A percentile compares a stretch with the other conserved stretches of the same genome.
Evolutionary conservation across 2,329 filamentous ascomycete genomes (phyloP).

Genomic region (Sarocladiaceae sp.): DNA sequence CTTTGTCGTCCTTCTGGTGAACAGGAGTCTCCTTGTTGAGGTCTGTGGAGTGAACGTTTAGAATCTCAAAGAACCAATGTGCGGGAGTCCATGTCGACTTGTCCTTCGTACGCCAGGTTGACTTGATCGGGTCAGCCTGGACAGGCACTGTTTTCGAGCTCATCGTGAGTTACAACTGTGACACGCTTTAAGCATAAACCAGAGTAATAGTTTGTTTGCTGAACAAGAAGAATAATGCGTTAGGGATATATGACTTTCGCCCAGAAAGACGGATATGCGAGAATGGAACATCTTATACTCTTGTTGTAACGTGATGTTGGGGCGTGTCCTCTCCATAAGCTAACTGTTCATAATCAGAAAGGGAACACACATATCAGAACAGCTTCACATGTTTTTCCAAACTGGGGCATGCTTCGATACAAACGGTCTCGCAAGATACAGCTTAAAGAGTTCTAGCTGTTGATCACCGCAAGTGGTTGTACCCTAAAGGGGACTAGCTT

Average conservation of each 20-base stretch:
- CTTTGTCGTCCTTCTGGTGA: conserved; percentile 32
- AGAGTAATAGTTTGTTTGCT: not conserved
- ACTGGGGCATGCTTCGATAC: not conserved
- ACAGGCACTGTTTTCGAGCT: not conserved
- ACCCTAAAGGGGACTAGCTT: not conserved
- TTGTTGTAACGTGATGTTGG: too few relatives aligned
- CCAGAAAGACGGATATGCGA: too few relatives aligned
- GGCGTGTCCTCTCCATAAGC: too few relatives aligned
- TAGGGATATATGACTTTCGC: too few relatives aligned
- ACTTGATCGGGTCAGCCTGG: conserved; percentile 30
- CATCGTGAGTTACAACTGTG: conserved; percentile 13
- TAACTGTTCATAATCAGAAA: too few relatives aligned
- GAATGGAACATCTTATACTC: too few relatives aligned
- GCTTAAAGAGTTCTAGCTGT: not conserved
- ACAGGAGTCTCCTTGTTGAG: conserved; percentile 28
- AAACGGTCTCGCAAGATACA: not conserved
- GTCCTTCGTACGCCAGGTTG: conserved; percentile 27
- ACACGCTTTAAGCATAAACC: not conserved
- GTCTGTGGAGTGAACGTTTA: conserved; percentile 20
- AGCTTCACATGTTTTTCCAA: not conserved
- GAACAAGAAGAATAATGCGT: not conserved
- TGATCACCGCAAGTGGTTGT: not conserved
- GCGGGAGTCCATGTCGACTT: conserved; percentile 22
- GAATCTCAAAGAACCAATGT: conserved; percentile 26
- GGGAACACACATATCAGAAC: too few relatives aligned